Evolutionary conservation across 257 asterid genomes (phyloP).

Genomic region (Forsythia suspensa): DNA sequence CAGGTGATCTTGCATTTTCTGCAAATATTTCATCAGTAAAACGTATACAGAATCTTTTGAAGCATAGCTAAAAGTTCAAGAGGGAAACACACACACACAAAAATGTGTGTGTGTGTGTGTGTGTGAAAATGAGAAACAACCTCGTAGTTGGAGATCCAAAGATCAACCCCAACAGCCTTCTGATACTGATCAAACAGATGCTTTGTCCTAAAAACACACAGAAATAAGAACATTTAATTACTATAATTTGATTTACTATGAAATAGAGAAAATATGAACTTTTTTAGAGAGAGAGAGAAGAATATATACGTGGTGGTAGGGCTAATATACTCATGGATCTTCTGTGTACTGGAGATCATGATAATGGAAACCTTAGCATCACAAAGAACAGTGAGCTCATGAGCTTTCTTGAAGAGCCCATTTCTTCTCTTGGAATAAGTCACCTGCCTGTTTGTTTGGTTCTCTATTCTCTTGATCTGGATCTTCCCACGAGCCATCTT

Average conservation of each 20-base stretch:
- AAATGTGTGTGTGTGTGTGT: neutral
- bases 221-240: neutral
- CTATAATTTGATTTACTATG: neutral
- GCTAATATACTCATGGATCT: slow-evolving; percentile 92
- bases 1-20: slow-evolving; percentile 93
- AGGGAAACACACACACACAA: neutral
- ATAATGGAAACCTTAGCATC: slow-evolving; percentile 89
- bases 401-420: slow-evolving; percentile 94
- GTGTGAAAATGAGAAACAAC: slow-evolving; percentile 25
- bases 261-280: neutral
- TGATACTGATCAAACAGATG: slow-evolving; percentile 80
- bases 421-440: slow-evolving; percentile 97
- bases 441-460: slow-evolving; percentile 94
- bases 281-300: neutral
- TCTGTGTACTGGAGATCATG: slow-evolving; percentile 79
- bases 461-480: slow-evolving; percentile 96
- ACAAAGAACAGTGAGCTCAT: slow-evolving; percentile 88
- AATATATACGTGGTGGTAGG: slow-evolving; percentile 52
- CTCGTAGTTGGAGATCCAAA: slow-evolving; percentile 88
- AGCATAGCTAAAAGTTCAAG: neutral
- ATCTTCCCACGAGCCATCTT: slow-evolving; percentile 95
- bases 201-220: slow-evolving; percentile 51
- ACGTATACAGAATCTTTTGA: neutral
- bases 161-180: slow-evolving; percentile 67
- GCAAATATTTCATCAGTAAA: slow-evolving; percentile 1